Conservation (phyloP, 140 eudicot genomes). For the Erigeron philadelphicus region DNA sequence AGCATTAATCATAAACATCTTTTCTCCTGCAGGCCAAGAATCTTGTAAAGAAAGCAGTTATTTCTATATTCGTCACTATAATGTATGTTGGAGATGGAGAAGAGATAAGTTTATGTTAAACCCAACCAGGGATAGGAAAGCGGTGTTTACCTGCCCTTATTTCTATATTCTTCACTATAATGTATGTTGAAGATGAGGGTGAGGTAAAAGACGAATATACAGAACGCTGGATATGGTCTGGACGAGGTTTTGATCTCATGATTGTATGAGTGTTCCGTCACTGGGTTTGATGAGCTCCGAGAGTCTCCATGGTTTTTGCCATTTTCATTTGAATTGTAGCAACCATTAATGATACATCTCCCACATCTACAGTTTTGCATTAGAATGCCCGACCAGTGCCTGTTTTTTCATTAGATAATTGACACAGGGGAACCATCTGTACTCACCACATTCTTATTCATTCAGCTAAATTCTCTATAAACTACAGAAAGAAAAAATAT, state of each 20-base stretch:
- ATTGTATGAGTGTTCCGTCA: conserved; percentile 50
- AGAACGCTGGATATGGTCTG: conserved; percentile 50
- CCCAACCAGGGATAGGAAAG: not conserved
- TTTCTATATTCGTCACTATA: too few species aligned
- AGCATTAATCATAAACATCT: too few species aligned
- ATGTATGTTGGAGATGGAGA: too few species aligned
- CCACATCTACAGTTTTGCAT: conserved; percentile 94
- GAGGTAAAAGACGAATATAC: conserved; percentile 49
- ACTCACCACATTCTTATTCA: not conserved
- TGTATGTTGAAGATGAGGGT: conserved; percentile 32
- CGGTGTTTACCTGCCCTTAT: conserved; percentile 45
- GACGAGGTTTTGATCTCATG: conserved; percentile 64
- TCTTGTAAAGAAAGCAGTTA: too few species aligned
- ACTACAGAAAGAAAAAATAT: not conserved
- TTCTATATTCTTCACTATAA: conserved; percentile 31
- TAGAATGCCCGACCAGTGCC: conserved; percentile 61
- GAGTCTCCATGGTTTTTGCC: conserved; percentile 99
- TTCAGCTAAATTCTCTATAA: not conserved
- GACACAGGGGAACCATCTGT: conserved; percentile 92
- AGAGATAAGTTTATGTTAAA: too few species aligned
- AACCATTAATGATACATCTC: conserved; percentile 95
- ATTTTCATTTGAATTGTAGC: conserved; percentile 88
- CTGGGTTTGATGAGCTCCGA: conserved; percentile 81
- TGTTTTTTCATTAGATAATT: conserved; percentile 65
- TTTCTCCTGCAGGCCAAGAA: too few species aligned